phyloP scores from a whole-genome alignment of 192 early-diverging fungal genomes.

The Backusella morwellensis region DNA sequence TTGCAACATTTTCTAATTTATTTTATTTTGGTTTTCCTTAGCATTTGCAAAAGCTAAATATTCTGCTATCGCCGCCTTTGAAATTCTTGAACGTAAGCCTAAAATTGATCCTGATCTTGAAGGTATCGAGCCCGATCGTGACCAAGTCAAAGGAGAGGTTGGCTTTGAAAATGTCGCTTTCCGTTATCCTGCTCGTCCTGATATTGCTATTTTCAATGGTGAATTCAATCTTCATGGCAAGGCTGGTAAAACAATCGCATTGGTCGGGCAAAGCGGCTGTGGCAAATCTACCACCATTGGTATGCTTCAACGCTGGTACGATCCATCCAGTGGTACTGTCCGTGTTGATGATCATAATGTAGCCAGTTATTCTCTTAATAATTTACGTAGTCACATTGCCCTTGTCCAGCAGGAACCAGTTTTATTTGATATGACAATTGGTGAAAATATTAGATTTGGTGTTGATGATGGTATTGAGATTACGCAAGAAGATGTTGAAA shows the following conservation, averaged over 20 bases:
- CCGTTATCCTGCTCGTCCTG: conserved; percentile 67
- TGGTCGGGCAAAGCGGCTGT: conserved; percentile 83
- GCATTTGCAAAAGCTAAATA: conserved; percentile 75
- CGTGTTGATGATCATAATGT: conserved; percentile 60
- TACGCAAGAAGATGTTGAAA: conserved; percentile 50
- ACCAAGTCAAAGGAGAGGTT: conserved; percentile 45
- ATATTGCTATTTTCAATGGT: conserved; percentile 58
- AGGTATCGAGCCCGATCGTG: conserved; percentile 33
- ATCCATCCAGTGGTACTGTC: conserved; percentile 59
- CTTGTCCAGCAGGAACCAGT: conserved; percentile 91
- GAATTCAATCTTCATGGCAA: conserved; percentile 44
- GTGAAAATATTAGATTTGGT: conserved; percentile 84
- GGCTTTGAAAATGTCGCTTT: conserved; percentile 57
- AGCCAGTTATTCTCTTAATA: conserved; percentile 54
- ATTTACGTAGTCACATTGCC: conserved; percentile 69
- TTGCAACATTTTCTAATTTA: not conserved
- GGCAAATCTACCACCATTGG: conserved; percentile 73
- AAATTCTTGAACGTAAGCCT: conserved; percentile 66
- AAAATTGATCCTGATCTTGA: conserved; percentile 58
- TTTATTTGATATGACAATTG: conserved; percentile 81
- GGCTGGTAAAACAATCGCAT: conserved; percentile 74
- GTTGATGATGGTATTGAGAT: conserved; percentile 33
- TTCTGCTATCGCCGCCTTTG: conserved; percentile 70
- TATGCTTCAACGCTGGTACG: conserved; percentile 80
- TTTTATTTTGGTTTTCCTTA: not conserved